Evolutionary conservation across 2,329 filamentous ascomycete genomes (phyloP).

Genomic region (Curvularia verruculosa): DNA sequence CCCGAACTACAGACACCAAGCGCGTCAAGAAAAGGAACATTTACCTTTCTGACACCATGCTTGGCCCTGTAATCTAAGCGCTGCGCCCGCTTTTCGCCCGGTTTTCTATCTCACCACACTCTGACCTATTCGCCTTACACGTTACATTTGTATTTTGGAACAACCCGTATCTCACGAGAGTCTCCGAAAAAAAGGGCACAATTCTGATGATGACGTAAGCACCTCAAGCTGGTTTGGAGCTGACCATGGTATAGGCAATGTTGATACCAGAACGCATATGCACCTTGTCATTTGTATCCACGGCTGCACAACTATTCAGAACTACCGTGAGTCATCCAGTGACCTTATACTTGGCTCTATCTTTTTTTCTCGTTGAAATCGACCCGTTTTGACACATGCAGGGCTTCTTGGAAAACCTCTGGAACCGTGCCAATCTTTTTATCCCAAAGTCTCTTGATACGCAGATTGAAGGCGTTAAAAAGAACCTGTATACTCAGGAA

Average conservation of each 20-base stretch:
- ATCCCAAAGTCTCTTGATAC: constrained; percentile 74
- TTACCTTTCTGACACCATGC: constrained; percentile 23
- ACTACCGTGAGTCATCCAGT: constrained; percentile 46
- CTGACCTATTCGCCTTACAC: constrained; percentile 9
- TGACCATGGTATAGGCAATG: constrained; percentile 38
- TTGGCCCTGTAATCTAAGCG: constrained; percentile 33
- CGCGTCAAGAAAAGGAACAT: constrained; percentile 22
- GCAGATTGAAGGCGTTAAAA: constrained; percentile 68
- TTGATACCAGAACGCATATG: constrained; percentile 57
- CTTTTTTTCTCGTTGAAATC: not conserved
- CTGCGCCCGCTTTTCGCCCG: constrained; percentile 17
- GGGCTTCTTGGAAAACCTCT: constrained; percentile 67
- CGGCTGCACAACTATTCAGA: constrained; percentile 55
- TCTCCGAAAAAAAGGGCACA: constrained; percentile 2
- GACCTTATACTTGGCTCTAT: not conserved
- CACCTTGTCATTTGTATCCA: constrained; percentile 58
- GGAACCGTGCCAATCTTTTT: constrained; percentile 62
- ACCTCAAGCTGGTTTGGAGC: not conserved
- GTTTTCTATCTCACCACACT: constrained; percentile 13
- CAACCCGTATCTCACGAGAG: not conserved
- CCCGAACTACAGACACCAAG: constrained; percentile 16
- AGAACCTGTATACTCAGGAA: constrained; percentile 67
- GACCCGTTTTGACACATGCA: constrained; percentile 49
- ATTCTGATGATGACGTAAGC: not conserved
- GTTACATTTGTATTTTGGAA: not conserved